Evolutionary conservation across 371 early-diverging fungal genomes (phyloP).

Genomic region (Mucor plumbeus): DNA sequence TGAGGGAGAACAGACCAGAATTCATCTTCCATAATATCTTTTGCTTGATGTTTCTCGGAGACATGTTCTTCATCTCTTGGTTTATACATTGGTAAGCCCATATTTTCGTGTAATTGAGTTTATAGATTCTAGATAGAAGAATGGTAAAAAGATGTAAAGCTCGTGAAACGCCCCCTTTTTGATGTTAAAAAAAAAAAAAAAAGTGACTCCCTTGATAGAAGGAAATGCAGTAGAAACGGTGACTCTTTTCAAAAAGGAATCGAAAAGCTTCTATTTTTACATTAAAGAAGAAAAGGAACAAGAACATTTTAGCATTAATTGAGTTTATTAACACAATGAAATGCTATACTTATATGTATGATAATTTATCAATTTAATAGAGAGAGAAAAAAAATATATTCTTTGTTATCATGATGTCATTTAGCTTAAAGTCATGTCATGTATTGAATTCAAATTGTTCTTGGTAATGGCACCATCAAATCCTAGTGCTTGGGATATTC

Average conservation of each 20-base stretch:
- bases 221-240: neutral
- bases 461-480: neutral
- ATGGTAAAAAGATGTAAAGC: neutral
- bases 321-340: neutral
- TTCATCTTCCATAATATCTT: constrained; percentile 10
- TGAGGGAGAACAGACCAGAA: constrained; percentile 11
- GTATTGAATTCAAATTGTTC: neutral
- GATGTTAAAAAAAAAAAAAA: neutral
- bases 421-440: neutral
- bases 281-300: neutral
- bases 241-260: neutral
- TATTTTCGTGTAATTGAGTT: neutral
- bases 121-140: neutral
- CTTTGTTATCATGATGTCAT: neutral
- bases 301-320: neutral
- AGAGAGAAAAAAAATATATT: neutral
- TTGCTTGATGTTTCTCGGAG: neutral
- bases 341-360: too few relatives aligned
- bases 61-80: neutral
- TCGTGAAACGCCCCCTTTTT: constrained; percentile 9
- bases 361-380: too few relatives aligned
- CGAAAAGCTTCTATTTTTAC: neutral
- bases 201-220: neutral
- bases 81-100: constrained; percentile 4
- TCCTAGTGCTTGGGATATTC: neutral